These are phyloP conservation scores for Colletotrichum nymphaeae DNA, from an alignment of 2,329 filamentous ascomycete species.

Conservation along the genomic window DNA sequence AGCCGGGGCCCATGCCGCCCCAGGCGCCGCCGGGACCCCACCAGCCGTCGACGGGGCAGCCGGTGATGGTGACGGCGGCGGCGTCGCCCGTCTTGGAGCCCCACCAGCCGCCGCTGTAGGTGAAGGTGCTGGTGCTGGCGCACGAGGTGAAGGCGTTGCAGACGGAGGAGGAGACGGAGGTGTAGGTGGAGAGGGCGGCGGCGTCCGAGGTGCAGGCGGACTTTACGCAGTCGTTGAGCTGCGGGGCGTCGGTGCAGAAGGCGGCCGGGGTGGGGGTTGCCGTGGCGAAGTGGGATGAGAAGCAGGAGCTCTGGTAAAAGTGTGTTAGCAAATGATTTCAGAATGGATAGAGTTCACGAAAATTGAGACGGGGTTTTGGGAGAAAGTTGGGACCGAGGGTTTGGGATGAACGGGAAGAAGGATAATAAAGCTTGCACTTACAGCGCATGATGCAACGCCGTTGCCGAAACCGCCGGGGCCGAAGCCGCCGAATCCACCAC, in stretches of 20 bases:
- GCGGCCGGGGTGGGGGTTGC: slow-evolving; percentile 39
- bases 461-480: slow-evolving; percentile 23
- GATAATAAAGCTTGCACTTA: neutral
- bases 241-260: slow-evolving; percentile 36
- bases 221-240: slow-evolving; percentile 38
- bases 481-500: slow-evolving; percentile 22
- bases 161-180: slow-evolving; percentile 37
- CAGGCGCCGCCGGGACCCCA: slow-evolving; percentile 39
- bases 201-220: slow-evolving; percentile 38
- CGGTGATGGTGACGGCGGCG: slow-evolving; percentile 40
- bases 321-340: neutral
- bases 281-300: slow-evolving; percentile 41
- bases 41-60: slow-evolving; percentile 41
- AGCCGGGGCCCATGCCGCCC: slow-evolving; percentile 37
- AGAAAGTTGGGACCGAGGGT: neutral
- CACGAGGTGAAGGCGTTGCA: slow-evolving; percentile 39
- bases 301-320: slow-evolving; percentile 36
- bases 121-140: slow-evolving; percentile 39
- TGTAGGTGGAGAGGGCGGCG: slow-evolving; percentile 37
- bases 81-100: slow-evolving; percentile 34
- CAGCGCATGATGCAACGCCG: slow-evolving; percentile 26
- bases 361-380: neutral
- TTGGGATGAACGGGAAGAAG: neutral
- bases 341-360: neutral
- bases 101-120: slow-evolving; percentile 39